Evolutionary conservation across 768 basidiomycete species (phyloP).

Genomic region (Dictyophora rubrovolvata): DNA sequence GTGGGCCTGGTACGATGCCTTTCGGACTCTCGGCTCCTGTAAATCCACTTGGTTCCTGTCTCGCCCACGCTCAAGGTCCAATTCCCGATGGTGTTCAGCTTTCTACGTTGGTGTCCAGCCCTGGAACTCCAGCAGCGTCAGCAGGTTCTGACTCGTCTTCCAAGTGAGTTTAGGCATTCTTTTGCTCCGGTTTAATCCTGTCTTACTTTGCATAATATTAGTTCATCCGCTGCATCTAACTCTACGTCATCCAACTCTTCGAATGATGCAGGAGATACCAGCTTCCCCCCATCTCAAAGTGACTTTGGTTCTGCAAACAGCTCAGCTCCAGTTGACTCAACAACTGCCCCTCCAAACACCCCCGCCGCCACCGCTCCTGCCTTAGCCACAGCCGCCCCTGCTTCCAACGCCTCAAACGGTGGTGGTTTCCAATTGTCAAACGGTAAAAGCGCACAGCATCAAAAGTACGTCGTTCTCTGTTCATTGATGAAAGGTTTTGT

Average conservation of each 20-base stretch:
- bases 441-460: background rate
- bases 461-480: background rate
- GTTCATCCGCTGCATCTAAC: constrained; percentile 9
- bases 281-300: background rate
- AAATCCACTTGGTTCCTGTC: constrained; percentile 40
- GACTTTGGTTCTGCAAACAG: background rate
- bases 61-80: constrained; percentile 36
- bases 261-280: background rate
- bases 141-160: background rate
- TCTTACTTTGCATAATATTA: background rate
- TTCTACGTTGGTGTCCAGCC: constrained; percentile 23
- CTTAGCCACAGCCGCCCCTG: constrained; percentile 10
- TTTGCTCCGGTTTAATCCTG: background rate
- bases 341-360: too few species aligned
- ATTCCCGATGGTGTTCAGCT: constrained; percentile 42
- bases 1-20: constrained; percentile 41
- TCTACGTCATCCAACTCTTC: constrained; percentile 8
- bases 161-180: background rate
- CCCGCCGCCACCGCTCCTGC: background rate
- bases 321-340: too few species aligned
- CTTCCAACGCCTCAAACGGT: constrained; percentile 16
- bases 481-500: background rate
- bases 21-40: constrained; percentile 32
- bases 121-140: constrained; percentile 18
- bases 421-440: background rate